Evolutionary conservation across 768 basidiomycete genomes (phyloP).

Genomic region (Leccinum subtestaceum): DNA sequence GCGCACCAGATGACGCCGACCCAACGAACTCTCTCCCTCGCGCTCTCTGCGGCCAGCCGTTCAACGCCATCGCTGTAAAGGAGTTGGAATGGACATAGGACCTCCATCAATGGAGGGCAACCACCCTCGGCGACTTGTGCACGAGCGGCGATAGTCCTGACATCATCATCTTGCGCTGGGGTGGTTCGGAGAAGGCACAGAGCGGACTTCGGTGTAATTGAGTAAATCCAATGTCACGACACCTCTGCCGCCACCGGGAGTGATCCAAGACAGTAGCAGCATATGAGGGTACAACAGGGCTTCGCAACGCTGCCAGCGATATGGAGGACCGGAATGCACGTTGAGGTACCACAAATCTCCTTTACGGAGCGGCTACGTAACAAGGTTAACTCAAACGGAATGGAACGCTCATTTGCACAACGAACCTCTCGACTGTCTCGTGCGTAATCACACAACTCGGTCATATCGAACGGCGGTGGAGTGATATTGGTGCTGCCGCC

Average conservation of each 20-base stretch:
- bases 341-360: conserved; percentile 91
- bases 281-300: conserved; percentile 81
- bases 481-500: too few species aligned
- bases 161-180: conserved; percentile 77
- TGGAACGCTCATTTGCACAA: conserved; percentile 7
- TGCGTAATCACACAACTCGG: too few species aligned
- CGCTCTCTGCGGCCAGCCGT: too few species aligned
- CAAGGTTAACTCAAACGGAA: conserved; percentile 10
- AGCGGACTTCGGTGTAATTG: conserved; percentile 83
- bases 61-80: too few species aligned
- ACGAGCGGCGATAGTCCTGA: conserved; percentile 80
- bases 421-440: too few species aligned
- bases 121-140: conserved; percentile 49
- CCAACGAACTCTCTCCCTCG: conserved; percentile 81
- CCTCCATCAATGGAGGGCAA: conserved; percentile 48
- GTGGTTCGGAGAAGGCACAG: conserved; percentile 77
- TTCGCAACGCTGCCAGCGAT: conserved; percentile 78
- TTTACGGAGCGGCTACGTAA: conserved; percentile 71
- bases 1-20: conserved; percentile 84
- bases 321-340: conserved; percentile 79
- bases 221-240: conserved; percentile 84
- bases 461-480: too few species aligned
- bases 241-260: conserved; percentile 77
- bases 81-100: too few species aligned
- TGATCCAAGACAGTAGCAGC: conserved; percentile 60